Evolutionary conservation across 192 early-diverging fungal species (phyloP).

Genomic region (Lobulomyces angularis): DNA sequence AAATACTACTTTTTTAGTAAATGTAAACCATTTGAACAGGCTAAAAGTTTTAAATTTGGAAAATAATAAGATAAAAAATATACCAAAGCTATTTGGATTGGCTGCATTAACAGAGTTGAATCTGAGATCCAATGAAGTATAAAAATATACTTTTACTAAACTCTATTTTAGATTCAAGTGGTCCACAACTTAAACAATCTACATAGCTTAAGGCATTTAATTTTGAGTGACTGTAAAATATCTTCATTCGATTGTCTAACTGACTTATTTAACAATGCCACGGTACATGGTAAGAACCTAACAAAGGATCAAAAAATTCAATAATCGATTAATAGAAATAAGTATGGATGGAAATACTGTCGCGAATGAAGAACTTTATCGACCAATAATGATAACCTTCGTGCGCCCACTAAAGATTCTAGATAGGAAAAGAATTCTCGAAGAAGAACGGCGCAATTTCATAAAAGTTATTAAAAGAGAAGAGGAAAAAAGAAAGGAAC

Average conservation of each 20-base stretch:
- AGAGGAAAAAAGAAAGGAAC: slow-evolving; percentile 22
- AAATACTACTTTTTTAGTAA: slow-evolving; percentile 15
- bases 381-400: slow-evolving; percentile 22
- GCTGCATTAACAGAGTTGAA: slow-evolving; percentile 29
- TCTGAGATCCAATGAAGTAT: slow-evolving; percentile 32
- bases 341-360: slow-evolving; percentile 22
- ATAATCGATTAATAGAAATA: slow-evolving; percentile 17
- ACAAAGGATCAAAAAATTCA: not conserved
- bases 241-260: slow-evolving; percentile 17
- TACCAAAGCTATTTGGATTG: slow-evolving; percentile 11
- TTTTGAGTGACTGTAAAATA: slow-evolving; percentile 20
- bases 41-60: slow-evolving; percentile 37
- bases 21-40: slow-evolving; percentile 20
- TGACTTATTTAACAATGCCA: slow-evolving; percentile 9
- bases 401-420: slow-evolving; percentile 23
- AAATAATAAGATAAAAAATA: slow-evolving; percentile 24
- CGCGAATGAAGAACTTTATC: slow-evolving; percentile 14
- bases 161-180: slow-evolving; percentile 9
- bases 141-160: not conserved
- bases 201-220: slow-evolving; percentile 12
- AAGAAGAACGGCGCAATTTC: slow-evolving; percentile 33
- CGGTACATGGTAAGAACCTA: slow-evolving; percentile 4
- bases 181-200: slow-evolving; percentile 11
- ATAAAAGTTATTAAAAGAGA: slow-evolving; percentile 27
- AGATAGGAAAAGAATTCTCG: slow-evolving; percentile 28